These are phyloP conservation scores for Cymbopogon flexuosus DNA, from an alignment of 202 grass and related monocot genomes.

Conservation along the genomic window DNA sequence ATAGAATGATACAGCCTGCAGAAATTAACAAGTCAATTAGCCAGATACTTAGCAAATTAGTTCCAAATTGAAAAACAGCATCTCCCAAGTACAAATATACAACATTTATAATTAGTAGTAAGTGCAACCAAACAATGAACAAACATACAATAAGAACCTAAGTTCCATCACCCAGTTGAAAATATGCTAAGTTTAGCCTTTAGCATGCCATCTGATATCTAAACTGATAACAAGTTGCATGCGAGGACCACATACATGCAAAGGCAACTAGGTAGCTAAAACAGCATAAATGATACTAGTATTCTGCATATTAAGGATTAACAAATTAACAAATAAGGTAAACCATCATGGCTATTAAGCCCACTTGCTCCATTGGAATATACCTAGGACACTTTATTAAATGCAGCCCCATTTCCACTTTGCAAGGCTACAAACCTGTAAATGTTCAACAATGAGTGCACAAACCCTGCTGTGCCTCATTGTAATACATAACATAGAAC, in stretches of 20 bases:
- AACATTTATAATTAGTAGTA: not conserved
- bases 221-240: not conserved
- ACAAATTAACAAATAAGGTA: not conserved
- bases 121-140: not conserved
- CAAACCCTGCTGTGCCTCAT: not conserved
- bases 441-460: not conserved
- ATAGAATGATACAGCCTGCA: conserved; percentile 32
- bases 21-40: not conserved
- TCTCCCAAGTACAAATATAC: not conserved
- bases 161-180: not conserved
- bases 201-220: not conserved
- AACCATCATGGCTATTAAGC: not conserved
- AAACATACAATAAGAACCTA: not conserved
- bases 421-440: not conserved
- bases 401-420: not conserved
- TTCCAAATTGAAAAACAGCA: not conserved
- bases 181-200: not conserved
- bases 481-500: not conserved
- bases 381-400: not conserved
- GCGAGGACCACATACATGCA: not conserved
- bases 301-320: not conserved
- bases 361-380: not conserved
- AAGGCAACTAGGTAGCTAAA: not conserved
- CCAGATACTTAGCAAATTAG: not conserved
- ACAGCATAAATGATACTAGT: not conserved